These are phyloP conservation scores for Penicillium sclerotigenum DNA, from an alignment of 2,329 filamentous ascomycete genomes.

Conservation along the genomic window DNA sequence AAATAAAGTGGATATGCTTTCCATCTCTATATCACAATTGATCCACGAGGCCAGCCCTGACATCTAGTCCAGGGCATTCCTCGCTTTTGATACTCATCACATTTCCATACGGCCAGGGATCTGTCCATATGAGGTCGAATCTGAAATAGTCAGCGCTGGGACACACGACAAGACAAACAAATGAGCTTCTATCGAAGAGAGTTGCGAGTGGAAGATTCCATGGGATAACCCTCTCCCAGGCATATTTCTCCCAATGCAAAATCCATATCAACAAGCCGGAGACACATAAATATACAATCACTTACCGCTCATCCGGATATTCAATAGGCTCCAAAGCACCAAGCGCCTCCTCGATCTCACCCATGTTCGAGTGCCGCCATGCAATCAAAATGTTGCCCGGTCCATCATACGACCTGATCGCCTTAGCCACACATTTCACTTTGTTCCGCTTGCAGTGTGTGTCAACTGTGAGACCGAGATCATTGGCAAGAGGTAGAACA, in stretches of 20 bases:
- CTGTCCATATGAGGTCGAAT: conserved; percentile 32
- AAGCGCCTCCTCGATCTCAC: conserved; percentile 20
- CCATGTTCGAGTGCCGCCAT: conserved; percentile 30
- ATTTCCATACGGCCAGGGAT: conserved; percentile 28
- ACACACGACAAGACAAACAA: background rate
- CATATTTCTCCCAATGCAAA: background rate
- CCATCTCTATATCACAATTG: conserved; percentile 17
- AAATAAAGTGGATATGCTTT: background rate
- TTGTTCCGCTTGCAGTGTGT: conserved; percentile 26
- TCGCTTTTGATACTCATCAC: conserved; percentile 27
- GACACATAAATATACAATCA: background rate
- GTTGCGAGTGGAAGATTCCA: background rate
- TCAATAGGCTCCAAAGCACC: conserved; percentile 20
- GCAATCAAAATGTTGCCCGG: conserved; percentile 30
- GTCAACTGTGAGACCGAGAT: conserved; percentile 29
- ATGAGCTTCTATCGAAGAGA: background rate
- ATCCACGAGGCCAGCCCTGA: conserved; percentile 11
- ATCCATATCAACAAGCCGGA: background rate
- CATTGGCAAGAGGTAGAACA: conserved; percentile 26
- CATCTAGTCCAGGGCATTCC: conserved; percentile 27
- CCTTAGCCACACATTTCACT: conserved; percentile 22
- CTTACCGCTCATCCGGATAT: conserved; percentile 30
- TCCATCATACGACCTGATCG: conserved; percentile 20
- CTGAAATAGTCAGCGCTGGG: conserved; percentile 14
- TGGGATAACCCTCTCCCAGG: background rate